Base-by-base conservation (phyloP, 1,284 basidiomycete genomes). In the Trichosporon ovoides region DNA sequence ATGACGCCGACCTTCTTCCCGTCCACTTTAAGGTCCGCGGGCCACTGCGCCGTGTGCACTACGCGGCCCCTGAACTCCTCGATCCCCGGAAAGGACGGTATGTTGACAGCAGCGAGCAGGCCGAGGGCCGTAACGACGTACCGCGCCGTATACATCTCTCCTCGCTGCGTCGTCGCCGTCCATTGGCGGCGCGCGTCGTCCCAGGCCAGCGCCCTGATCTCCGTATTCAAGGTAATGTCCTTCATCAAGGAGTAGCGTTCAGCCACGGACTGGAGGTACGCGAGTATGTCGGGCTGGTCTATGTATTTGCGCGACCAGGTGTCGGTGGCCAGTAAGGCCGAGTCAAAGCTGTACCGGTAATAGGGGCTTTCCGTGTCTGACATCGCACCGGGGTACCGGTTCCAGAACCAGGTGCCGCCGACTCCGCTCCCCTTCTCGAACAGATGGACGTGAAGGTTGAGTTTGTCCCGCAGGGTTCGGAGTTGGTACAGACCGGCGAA, bases 341-440 rank as follows among this genome's bases (percentile, higher is more conserved):
- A 10, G 54, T 56, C 54, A 35, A 56, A 68, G 48, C 60, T 58
- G 57, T 58, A 64, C 36, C 65, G 60, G 51, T 68, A 69, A 48
- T 64, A 68, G 24, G 65, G 59, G 3, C 64, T 63, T 31, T 67
- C 66, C 46, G 68, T 68, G 52, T 71, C 69, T 56, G 66, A 65
- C 52, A 61, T 52, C 18, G 62, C 64, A 11, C 69, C 69, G 5
- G 69, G 69, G 49, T 61, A 61, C 16, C 49, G 33, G 56, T 57
- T 61, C 53, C 52, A 53, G 40, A 55, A 56, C 59, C 59, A 61
- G 5, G 59, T 61, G 3, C 59, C 59, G 28, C 59, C 59, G 10
- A 61, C 38, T 12, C 49, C 55, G 3, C 24, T 6, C 24, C 53
- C 55, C 16, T 36, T 31, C 40, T 61, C 59, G 34, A 50, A 52